Evolutionary conservation across 2,329 filamentous ascomycete species (phyloP).

Genomic region (Daldinia sp.): DNA sequence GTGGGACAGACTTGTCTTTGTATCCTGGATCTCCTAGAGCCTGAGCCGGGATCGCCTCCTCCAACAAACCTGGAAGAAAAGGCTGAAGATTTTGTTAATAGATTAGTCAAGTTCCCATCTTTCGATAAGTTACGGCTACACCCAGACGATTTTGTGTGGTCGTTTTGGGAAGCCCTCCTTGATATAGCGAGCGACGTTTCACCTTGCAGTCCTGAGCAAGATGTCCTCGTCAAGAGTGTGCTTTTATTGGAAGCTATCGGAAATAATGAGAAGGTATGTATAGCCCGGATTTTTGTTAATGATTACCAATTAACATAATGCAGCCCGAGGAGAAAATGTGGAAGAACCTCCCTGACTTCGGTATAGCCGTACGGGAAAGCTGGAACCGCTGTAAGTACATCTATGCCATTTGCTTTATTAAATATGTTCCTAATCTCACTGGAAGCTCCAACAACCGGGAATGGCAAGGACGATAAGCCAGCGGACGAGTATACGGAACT

Average conservation of each 20-base stretch:
- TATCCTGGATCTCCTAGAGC: not conserved
- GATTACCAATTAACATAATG: not conserved
- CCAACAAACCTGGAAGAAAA: not conserved
- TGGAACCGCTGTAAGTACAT: slow-evolving; percentile 18
- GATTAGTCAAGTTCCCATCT: not conserved
- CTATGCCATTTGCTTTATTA: not conserved
- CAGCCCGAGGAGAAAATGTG: not conserved
- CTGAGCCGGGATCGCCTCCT: not conserved
- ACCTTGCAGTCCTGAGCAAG: slow-evolving; percentile 10
- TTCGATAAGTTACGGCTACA: not conserved
- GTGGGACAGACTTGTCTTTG: not conserved
- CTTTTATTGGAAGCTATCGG: not conserved
- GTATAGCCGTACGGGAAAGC: not conserved
- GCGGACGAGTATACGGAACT: not conserved
- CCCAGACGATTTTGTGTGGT: slow-evolving; percentile 2
- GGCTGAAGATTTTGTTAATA: slow-evolving; percentile 5
- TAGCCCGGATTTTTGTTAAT: not conserved
- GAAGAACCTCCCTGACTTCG: not conserved
- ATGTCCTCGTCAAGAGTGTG: slow-evolving; percentile 6
- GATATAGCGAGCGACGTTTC: slow-evolving; percentile 1
- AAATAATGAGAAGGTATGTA: not conserved
- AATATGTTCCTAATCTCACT: not conserved
- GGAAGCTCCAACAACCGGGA: not conserved
- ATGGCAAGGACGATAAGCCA: not conserved
- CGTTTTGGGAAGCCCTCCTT: not conserved